These are phyloP conservation scores for Amauroascus niger DNA, from an alignment of 2,329 filamentous ascomycete genomes.

Conservation along the genomic window DNA sequence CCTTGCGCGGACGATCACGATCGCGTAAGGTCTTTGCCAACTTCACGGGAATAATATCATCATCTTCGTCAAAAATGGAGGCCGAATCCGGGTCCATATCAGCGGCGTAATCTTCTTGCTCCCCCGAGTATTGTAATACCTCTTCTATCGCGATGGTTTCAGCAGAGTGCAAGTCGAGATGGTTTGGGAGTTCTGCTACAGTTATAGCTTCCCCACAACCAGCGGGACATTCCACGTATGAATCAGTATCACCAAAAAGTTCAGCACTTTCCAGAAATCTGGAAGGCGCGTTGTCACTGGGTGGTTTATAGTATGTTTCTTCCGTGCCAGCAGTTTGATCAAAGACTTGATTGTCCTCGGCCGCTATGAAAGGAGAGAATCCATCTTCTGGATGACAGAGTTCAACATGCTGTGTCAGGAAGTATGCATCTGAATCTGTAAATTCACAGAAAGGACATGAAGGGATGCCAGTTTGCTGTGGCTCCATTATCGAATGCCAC, in stretches of 20 bases:
- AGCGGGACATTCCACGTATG: constrained; percentile 47
- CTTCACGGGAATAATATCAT: constrained; percentile 18
- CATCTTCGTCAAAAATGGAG: constrained; percentile 12
- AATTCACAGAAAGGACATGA: constrained; percentile 41
- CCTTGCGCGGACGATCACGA: constrained; percentile 23
- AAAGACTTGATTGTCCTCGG: constrained; percentile 15
- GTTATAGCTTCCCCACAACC: constrained; percentile 52
- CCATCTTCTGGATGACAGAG: constrained; percentile 36
- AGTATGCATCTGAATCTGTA: constrained; percentile 31
- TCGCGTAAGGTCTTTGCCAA: constrained; percentile 21
- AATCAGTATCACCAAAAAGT: constrained; percentile 15
- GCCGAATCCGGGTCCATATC: constrained; percentile 9
- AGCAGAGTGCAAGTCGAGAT: constrained; percentile 50
- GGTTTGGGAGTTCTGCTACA: constrained; percentile 46
- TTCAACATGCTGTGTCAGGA: constrained; percentile 38
- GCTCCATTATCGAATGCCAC: constrained; percentile 11
- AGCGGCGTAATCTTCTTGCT: neutral
- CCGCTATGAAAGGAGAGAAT: constrained; percentile 21
- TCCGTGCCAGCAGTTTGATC: constrained; percentile 2
- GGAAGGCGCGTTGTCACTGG: neutral
- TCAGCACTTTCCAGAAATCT: constrained; percentile 12
- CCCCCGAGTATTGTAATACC: neutral
- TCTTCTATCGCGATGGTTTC: constrained; percentile 41
- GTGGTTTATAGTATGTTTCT: neutral
- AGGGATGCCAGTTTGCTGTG: constrained; percentile 15